phyloP scores from a whole-genome alignment of 2,329 filamentous ascomycete genomes.

The Cladophialophora immunda region DNA sequence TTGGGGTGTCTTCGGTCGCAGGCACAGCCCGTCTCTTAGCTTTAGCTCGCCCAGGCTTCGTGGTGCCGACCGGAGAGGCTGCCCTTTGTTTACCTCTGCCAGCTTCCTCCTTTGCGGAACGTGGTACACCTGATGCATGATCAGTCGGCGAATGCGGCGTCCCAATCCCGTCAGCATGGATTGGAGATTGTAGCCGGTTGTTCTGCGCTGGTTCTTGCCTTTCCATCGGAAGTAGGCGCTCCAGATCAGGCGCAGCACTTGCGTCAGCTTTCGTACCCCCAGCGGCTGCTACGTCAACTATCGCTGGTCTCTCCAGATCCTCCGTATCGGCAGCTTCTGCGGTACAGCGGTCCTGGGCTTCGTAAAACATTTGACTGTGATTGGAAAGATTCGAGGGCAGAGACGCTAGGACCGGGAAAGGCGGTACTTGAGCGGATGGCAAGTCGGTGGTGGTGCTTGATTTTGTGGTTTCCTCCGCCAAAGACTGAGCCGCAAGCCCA shows the following conservation, averaged over 20 bases:
- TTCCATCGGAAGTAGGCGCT: background rate
- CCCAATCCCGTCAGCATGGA: background rate
- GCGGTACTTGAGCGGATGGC: slow-evolving; percentile 29
- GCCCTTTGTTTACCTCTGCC: slow-evolving; percentile 34
- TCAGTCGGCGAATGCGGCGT: background rate
- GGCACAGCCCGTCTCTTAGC: slow-evolving; percentile 41
- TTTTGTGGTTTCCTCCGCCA: slow-evolving; percentile 27
- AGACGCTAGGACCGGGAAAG: slow-evolving; percentile 12
- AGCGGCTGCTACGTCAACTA: background rate
- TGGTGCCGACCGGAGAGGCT: slow-evolving; percentile 12
- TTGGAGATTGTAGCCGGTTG: background rate
- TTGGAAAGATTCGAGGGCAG: slow-evolving; percentile 30
- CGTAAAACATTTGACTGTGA: slow-evolving; percentile 21
- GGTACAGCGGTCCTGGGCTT: background rate
- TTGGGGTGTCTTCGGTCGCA: slow-evolving; percentile 18
- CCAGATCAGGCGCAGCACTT: background rate
- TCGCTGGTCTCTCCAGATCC: background rate
- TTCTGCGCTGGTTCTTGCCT: background rate
- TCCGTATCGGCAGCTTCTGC: background rate
- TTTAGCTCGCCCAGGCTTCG: slow-evolving; percentile 31
- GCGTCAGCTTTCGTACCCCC: background rate
- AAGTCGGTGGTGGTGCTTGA: slow-evolving; percentile 13
- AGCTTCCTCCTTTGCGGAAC: slow-evolving; percentile 34
- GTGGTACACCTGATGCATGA: background rate
- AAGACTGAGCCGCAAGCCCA: background rate